Base-by-base conservation (phyloP, 1,284 basidiomycete species). In the Anthracocystis panici-leucophaei region DNA sequence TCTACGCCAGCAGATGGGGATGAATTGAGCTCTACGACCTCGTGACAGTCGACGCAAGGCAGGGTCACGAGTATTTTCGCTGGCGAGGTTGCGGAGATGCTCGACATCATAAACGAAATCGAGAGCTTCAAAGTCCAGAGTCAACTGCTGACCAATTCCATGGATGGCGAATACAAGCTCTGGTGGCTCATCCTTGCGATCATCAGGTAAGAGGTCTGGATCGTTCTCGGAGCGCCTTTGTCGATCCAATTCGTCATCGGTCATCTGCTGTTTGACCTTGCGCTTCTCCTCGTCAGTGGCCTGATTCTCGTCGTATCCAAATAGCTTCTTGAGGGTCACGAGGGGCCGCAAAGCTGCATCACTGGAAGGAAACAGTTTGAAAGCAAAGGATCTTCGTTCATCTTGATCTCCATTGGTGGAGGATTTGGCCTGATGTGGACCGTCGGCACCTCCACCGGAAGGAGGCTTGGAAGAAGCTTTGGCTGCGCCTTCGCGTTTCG, bases 1-100 rank as follows among this genome's bases (percentile, higher is more conserved):
- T 4, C 88, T 86, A 12, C 89, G 83, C 89, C 89, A 90, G 77
- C 88, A 88, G 16, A 90, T 87, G 0, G 89, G 89, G 6, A 90
- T 80, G 49, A 89, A 87, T 62, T 88, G 88, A 1, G 87, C 85
- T 21, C 88, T 85, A 9, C 87, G 75, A 3, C 78, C 77, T 29
- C 75, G 60, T 3, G 77, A 65, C 31, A 83, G 52, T 23, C 57
- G 46, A 8, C 67, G 58, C 11, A 84, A 29, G 11, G 57, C 77
- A 14, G 67, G 74, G 48, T 70, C 77, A 31, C 61, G 58, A n/a
- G 59, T 62, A 50, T 71, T 76, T 33, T 59, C 78, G 65, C 40
- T 75, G 33, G 60, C 77, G 20, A 74, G 51, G 31, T 73, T 66
- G 21, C 73, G 70, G 16, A 82, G 72, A 23, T 77, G 76, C 48